Percentiles rank a stretch among this genome's conserved stretches.
Evolutionary conservation across 73 alveolate species (phyloP).

Genomic region (Paramecium octaurelia): DNA sequence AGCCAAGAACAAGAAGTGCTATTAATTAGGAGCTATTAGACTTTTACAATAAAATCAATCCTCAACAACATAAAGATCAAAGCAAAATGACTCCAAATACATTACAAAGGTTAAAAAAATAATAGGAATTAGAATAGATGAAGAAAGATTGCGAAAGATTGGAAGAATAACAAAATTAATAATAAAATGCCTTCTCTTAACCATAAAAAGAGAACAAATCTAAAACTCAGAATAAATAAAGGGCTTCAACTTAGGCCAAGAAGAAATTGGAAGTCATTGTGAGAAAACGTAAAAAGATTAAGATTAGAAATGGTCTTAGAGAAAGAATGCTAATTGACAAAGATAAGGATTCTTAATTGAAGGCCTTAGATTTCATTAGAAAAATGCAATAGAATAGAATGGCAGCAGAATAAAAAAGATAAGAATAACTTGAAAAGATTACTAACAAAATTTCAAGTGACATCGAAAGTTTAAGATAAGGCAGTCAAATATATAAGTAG

Average conservation of each 20-base stretch:
- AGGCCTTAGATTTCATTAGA: neutral
- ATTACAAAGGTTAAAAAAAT: neutral
- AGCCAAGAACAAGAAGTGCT: neutral
- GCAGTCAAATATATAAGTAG: neutral
- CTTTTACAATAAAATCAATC: neutral
- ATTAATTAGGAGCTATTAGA: neutral
- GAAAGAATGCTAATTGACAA: neutral
- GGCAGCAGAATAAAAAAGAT: neutral
- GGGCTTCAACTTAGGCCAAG: neutral
- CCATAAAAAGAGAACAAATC: neutral
- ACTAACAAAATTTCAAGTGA: neutral
- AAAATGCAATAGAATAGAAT: neutral
- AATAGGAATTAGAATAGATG: neutral
- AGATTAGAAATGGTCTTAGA: neutral
- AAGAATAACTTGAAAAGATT: neutral
- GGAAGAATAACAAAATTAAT: neutral
- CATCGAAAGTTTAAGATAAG: neutral
- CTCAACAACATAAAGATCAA: neutral
- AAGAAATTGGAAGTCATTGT: neutral
- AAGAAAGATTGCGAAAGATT: neutral
- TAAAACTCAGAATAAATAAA: neutral
- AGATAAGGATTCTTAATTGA: neutral
- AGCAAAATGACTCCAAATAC: neutral
- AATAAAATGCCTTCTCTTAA: neutral
- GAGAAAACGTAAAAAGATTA: neutral